These are phyloP conservation scores for Pisolithus sp. DNA, from an alignment of 768 basidiomycete species.

Conservation along the genomic window DNA sequence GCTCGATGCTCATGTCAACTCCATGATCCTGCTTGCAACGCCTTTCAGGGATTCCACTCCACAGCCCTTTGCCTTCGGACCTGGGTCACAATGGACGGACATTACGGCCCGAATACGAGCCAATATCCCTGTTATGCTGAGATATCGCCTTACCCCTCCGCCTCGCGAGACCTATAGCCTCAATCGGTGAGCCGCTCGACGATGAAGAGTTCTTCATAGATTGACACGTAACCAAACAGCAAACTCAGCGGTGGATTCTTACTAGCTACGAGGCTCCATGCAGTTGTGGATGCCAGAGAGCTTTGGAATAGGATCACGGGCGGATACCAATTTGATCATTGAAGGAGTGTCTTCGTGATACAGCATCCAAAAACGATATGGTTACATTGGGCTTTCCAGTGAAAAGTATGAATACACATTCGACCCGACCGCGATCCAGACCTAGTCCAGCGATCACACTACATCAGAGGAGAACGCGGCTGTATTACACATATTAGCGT, in stretches of 20 bases:
- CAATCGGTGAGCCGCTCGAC: conserved; percentile 54
- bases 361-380: too few relatives aligned
- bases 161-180: conserved; percentile 92
- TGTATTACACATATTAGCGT: too few relatives aligned
- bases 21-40: conserved; percentile 77
- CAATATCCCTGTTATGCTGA: conserved; percentile 86
- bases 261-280: conserved; percentile 67
- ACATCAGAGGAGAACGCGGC: too few relatives aligned
- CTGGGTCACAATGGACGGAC: conserved; percentile 52
- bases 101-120: conserved; percentile 74
- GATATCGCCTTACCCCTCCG: conserved; percentile 83
- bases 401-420: too few relatives aligned
- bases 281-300: conserved; percentile 61
- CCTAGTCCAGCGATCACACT: too few relatives aligned
- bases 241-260: conserved; percentile 82
- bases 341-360: background rate
- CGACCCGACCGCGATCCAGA: too few relatives aligned
- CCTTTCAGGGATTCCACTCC: conserved; percentile 66
- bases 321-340: conserved; percentile 13
- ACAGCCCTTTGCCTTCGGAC: conserved; percentile 79
- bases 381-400: too few relatives aligned
- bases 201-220: background rate
- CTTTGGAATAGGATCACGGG: conserved; percentile 71
- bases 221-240: conserved; percentile 29
- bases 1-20: conserved; percentile 79